A percentile compares a stretch with the other conserved stretches of the same genome.
Evolutionary conservation across 2,329 filamentous ascomycete genomes (phyloP).

Genomic region (Pleurostoma richardsiae): DNA sequence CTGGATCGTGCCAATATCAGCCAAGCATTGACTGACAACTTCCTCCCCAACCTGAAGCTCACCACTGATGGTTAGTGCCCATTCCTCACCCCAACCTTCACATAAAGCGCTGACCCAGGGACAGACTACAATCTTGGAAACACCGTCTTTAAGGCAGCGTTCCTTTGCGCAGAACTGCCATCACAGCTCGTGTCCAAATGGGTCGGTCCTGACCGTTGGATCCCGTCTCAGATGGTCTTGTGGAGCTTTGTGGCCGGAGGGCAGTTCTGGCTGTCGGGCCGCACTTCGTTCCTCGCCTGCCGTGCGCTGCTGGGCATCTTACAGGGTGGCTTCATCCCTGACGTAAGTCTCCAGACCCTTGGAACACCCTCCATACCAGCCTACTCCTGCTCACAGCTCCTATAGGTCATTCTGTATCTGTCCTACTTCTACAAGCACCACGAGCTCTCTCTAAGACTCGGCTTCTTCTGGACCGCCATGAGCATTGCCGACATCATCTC

Average conservation of each 20-base stretch:
- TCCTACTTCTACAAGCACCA: constrained; percentile 37
- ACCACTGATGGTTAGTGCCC: constrained; percentile 34
- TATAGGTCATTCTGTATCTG: constrained; percentile 30
- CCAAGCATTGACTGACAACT: constrained; percentile 43
- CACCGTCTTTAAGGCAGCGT: constrained; percentile 42
- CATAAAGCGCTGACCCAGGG: neutral
- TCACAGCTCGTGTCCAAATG: constrained; percentile 56
- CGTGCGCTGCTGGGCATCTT: constrained; percentile 33
- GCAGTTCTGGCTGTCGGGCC: constrained; percentile 36
- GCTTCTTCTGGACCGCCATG: constrained; percentile 36
- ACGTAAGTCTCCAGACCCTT: constrained; percentile 18
- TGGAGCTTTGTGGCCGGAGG: constrained; percentile 48
- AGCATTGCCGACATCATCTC: constrained; percentile 32
- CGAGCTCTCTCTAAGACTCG: constrained; percentile 31
- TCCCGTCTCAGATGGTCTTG: constrained; percentile 51
- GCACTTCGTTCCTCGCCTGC: constrained; percentile 30
- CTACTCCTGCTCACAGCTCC: neutral
- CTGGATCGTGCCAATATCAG: constrained; percentile 41
- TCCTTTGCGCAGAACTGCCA: constrained; percentile 53
- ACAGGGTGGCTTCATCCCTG: constrained; percentile 41
- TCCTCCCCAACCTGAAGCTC: constrained; percentile 34
- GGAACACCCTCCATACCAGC: neutral
- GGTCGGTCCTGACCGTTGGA: constrained; percentile 55
- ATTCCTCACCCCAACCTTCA: neutral
- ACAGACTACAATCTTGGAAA: constrained; percentile 41